Conservation (phyloP, 2,329 filamentous ascomycete genomes). For the Penicillium sp. region DNA sequence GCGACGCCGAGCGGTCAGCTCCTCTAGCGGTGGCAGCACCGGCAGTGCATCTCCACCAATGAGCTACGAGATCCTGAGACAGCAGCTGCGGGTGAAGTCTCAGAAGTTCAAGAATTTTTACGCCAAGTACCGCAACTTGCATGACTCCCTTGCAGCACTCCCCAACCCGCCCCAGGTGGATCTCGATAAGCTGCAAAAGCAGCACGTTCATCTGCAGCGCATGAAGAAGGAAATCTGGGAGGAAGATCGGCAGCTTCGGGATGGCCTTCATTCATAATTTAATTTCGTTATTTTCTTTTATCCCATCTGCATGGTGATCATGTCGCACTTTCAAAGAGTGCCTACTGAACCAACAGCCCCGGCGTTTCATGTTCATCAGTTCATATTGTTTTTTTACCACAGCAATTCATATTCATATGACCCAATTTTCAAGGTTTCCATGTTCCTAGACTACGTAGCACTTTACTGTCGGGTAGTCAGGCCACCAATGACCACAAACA, state of each 20-base stretch:
- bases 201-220: conserved; percentile 53
- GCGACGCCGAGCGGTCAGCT: conserved; percentile 37
- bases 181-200: conserved; percentile 52
- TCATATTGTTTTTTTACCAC: conserved; percentile 5
- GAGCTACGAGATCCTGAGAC: conserved; percentile 36
- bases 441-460: not conserved
- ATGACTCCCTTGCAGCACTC: conserved; percentile 46
- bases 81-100: conserved; percentile 42
- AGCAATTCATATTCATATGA: conserved; percentile 7
- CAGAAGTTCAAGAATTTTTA: conserved; percentile 57
- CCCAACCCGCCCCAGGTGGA: conserved; percentile 49
- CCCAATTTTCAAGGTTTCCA: not conserved
- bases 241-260: conserved; percentile 39
- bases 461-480: not conserved
- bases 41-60: conserved; percentile 42
- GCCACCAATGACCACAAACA: not conserved
- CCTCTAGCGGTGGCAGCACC: conserved; percentile 42
- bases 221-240: conserved; percentile 60
- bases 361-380: not conserved
- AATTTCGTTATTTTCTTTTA: not conserved
- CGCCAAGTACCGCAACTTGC: conserved; percentile 56
- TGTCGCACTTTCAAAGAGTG: not conserved
- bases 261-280: conserved; percentile 19
- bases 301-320: conserved; percentile 8
- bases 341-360: conserved; percentile 1